Evolutionary conservation across 495 filamentous ascomycete genomes (phyloP).

Genomic region (Entonaema liquescens): DNA sequence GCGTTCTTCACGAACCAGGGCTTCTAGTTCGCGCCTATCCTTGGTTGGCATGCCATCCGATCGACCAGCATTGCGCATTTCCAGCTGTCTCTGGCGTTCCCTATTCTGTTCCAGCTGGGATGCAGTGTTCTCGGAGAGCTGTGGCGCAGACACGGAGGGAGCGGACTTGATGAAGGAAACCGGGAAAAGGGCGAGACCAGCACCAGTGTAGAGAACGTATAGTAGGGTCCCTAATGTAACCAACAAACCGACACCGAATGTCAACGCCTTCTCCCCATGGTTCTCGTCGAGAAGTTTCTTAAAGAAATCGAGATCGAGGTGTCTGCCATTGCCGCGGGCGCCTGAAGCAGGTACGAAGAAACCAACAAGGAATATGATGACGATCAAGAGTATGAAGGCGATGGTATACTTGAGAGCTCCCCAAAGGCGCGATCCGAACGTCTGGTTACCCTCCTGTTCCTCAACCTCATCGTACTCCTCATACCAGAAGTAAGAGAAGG

Average conservation of each 20-base stretch:
- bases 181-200: slow-evolving; percentile 88
- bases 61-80: slow-evolving; percentile 82
- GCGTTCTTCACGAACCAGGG: slow-evolving; percentile 85
- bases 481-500: slow-evolving; percentile 98
- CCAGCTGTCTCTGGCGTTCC: slow-evolving; percentile 89
- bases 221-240: slow-evolving; percentile 84
- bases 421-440: slow-evolving; percentile 73
- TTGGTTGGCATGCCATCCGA: slow-evolving; percentile 78
- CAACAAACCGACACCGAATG: slow-evolving; percentile 85
- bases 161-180: slow-evolving; percentile 90
- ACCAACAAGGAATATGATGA: slow-evolving; percentile 88
- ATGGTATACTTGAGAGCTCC: slow-evolving; percentile 90
- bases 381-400: slow-evolving; percentile 77
- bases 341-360: slow-evolving; percentile 88
- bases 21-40: slow-evolving; percentile 87
- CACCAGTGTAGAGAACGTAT: slow-evolving; percentile 87
- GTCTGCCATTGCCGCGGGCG: slow-evolving; percentile 65
- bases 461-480: slow-evolving; percentile 95
- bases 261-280: slow-evolving; percentile 89
- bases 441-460: slow-evolving; percentile 77
- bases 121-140: slow-evolving; percentile 75
- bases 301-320: slow-evolving; percentile 88
- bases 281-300: slow-evolving; percentile 83
- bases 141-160: slow-evolving; percentile 79
- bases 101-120: slow-evolving; percentile 84